Base-by-base conservation (phyloP, 1,139 yeast species). In the Candida labiduridarum region DNA sequence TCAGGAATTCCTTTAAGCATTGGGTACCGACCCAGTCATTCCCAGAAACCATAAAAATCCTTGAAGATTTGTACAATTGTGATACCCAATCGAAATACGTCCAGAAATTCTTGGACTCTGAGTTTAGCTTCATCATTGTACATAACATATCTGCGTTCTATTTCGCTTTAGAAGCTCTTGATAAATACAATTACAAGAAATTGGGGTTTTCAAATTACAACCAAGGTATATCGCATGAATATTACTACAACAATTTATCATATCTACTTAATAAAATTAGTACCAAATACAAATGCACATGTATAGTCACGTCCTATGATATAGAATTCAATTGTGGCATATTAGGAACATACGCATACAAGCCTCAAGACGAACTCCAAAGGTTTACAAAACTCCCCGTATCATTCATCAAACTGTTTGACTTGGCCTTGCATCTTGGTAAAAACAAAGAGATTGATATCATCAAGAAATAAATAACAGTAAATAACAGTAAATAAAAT, bases 301-400 rank as follows among this genome's bases (percentile, higher is more conserved):
- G 73, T 3, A 49, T 75, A 7, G 60, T 71, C 3, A 66, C 72
- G 1, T 63, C 71, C n/a, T 73, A 74, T 67, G 72, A 68, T 50
- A 51, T 51, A 14, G 52, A 55, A 2, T 71, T 62, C 55, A 78
- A 74, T 39, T 59, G 57, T 36, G 78, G 79, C 25, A 47, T 55
- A 29, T 47, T 47, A 15, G 39, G 31, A 6, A 19, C 31, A 6
- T 38, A 42, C 16, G 29, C 41, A 12, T 33, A 41, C 25, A 27
- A 31, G 16, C 44, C 36, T 5, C 18, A 44, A 19, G 22, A 39
- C 4, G 52, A 50, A 25, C 47, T 58, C 18, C 59, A 47, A 45
- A 49, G 40, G 27, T 43, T 46, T 44, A 54, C 57, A 19, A 57
- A 49, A 41, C 53, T 64, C 22, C 65, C 66, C 9, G n/a, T 46